Evolutionary conservation across 2,329 filamentous ascomycete species (phyloP).

Genomic region (Fusarium sp.): DNA sequence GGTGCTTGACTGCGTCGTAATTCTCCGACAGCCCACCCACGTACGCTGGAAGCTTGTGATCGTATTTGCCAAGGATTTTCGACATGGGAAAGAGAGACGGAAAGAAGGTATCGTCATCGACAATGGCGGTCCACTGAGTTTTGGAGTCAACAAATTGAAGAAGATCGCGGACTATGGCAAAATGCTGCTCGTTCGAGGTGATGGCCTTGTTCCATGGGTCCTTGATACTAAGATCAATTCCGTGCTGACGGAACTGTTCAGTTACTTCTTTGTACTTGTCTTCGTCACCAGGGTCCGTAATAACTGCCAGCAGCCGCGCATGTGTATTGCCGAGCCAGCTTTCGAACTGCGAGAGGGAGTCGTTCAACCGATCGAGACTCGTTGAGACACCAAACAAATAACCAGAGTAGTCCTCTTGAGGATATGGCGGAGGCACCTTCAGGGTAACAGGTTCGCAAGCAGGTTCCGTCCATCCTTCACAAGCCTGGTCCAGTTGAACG

Average conservation of each 20-base stretch:
- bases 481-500: conserved; percentile 50
- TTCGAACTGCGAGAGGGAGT: conserved; percentile 66
- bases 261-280: conserved; percentile 51
- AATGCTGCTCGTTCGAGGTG: conserved; percentile 69
- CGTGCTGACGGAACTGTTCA: conserved; percentile 47
- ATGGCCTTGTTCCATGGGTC: conserved; percentile 54
- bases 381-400: conserved; percentile 73
- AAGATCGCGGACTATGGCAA: conserved; percentile 68
- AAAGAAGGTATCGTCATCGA: conserved; percentile 77
- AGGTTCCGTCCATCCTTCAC: conserved; percentile 42
- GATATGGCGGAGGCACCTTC: conserved; percentile 62
- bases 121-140: conserved; percentile 69
- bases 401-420: conserved; percentile 61
- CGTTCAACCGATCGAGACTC: conserved; percentile 63
- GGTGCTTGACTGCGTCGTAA: conserved; percentile 64
- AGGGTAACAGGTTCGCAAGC: conserved; percentile 62
- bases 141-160: conserved; percentile 58
- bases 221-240: conserved; percentile 55
- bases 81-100: conserved; percentile 67
- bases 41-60: conserved; percentile 66
- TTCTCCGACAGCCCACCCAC: conserved; percentile 72
- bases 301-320: conserved; percentile 66
- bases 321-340: conserved; percentile 70
- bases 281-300: conserved; percentile 60
- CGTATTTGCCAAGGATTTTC: conserved; percentile 62